Percentiles rank a stretch among this genome's conserved stretches.
These are phyloP conservation scores for Paecilomyces dactylethromorphus DNA, from an alignment of 2,329 filamentous ascomycete species.

Conservation along the genomic window DNA sequence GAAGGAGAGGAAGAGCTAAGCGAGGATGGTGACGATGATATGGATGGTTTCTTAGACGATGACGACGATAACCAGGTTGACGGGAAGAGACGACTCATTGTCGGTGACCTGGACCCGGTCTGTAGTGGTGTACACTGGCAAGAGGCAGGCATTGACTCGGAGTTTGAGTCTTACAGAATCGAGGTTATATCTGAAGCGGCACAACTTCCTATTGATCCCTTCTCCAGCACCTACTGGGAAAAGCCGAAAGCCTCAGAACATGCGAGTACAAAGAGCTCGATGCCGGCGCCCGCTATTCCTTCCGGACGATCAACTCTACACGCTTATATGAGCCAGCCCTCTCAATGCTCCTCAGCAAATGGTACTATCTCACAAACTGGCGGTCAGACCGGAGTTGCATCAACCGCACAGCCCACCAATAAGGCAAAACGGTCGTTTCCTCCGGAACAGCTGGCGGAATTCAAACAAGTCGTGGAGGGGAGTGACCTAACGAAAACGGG, in stretches of 20 bases:
- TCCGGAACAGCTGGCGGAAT: constrained; percentile 55
- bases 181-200: constrained; percentile 59
- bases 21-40: constrained; percentile 68
- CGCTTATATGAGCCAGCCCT: constrained; percentile 15
- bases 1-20: constrained; percentile 58
- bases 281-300: not conserved
- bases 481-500: constrained; percentile 68
- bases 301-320: constrained; percentile 13
- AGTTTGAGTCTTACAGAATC: constrained; percentile 60
- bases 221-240: constrained; percentile 74
- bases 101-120: constrained; percentile 65
- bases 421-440: constrained; percentile 45
- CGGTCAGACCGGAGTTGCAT: constrained; percentile 7
- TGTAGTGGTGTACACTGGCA: constrained; percentile 84
- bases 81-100: constrained; percentile 52
- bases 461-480: constrained; percentile 64
- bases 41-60: constrained; percentile 86
- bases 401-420: not conserved
- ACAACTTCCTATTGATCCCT: constrained; percentile 69
- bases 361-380: not conserved
- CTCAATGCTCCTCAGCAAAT: constrained; percentile 6
- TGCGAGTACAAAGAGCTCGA: constrained; percentile 9
- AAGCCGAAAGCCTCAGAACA: constrained; percentile 21
- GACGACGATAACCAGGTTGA: constrained; percentile 61
- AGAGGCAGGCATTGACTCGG: constrained; percentile 41